Base-by-base conservation (phyloP, 1,284 basidiomycete genomes). In the Volvariella surrecta region DNA sequence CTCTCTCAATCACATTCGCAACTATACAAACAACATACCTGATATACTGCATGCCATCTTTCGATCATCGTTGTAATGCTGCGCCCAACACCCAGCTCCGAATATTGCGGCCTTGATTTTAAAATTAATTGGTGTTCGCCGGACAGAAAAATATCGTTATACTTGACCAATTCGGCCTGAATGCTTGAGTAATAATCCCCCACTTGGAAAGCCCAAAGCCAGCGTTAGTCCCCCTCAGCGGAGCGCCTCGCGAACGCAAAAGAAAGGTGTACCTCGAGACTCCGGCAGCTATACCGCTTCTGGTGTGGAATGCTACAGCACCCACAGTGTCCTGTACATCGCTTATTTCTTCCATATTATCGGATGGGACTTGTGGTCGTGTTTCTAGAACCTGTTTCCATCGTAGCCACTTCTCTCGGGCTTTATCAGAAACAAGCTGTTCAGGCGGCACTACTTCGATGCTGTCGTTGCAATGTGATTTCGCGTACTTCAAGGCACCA, bases 311-410 rank as follows among this genome's bases (percentile, higher is more conserved):
- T 10, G 66, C 73, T 32, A 86, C 66, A 13, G 83, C 82, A 16
- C 85, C 85, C 3, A 89, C 86, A 0, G 85, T 89, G 55, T 89
- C 85, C 54, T 87, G 81, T 40, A 74, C 61, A 34, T 61, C 56
- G 22, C 52, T 48, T 32, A 67, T 34, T 21, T 45, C 53, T 17
- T 49, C 45, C 4, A 28, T 38, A 15, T 43, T 40, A 10, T 52
- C 43, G 11, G 46, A 39, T 9, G 32, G 13, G 6, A 9, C 15
- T 16, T 7, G 18, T 15, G 18, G 9, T 11, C 8, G n/a, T 28
- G 40, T 24, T 19, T 43, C 40, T 18, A 78, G 62, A 3, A 65
- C 60, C 13, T 48, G 50, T 52, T 62, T 77, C 86, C 85, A 89
- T 42, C 60, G 65, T 34, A 55, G 49, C 84, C 82, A 89, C 34